Percentiles rank a stretch among this genome's conserved stretches.
Evolutionary conservation across 305 asterid species (phyloP).

Genomic region (Solanum hybrid): DNA sequence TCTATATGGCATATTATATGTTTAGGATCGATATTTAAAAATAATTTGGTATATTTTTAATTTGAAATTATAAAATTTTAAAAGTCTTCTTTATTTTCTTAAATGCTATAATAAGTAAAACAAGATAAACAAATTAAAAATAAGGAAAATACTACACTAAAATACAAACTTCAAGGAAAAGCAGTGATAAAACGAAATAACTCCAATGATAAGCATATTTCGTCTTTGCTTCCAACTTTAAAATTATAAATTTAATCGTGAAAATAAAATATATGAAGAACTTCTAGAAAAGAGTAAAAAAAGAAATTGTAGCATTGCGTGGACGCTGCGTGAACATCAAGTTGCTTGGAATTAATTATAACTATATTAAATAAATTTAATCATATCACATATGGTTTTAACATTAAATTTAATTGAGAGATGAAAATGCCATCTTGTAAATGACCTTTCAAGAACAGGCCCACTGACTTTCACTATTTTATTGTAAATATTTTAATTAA

Average conservation of each 20-base stretch:
- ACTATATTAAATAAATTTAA: background rate
- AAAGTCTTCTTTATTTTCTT: too few species aligned
- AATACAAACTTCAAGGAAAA: background rate
- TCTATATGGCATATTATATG: background rate
- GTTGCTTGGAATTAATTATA: background rate
- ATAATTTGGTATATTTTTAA: too few species aligned
- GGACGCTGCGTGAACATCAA: background rate
- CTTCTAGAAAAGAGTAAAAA: too few species aligned
- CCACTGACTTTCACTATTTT: background rate
- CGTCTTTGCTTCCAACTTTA: too few species aligned
- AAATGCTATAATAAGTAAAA: too few species aligned
- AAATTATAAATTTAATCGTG: too few species aligned
- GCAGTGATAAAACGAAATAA: background rate
- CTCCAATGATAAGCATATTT: too few species aligned
- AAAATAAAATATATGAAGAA: too few species aligned
- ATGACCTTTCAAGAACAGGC: background rate
- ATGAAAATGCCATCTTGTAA: background rate
- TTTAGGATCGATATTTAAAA: too few species aligned
- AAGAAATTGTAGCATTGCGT: background rate
- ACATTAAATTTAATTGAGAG: background rate
- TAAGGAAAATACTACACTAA: background rate
- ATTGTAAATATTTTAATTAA: background rate
- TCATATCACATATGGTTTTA: background rate
- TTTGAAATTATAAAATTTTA: too few species aligned
- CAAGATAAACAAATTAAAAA: too few species aligned